phyloP scores from a whole-genome alignment of 495 filamentous ascomycete species.

The Aspergillus nanangensis region DNA sequence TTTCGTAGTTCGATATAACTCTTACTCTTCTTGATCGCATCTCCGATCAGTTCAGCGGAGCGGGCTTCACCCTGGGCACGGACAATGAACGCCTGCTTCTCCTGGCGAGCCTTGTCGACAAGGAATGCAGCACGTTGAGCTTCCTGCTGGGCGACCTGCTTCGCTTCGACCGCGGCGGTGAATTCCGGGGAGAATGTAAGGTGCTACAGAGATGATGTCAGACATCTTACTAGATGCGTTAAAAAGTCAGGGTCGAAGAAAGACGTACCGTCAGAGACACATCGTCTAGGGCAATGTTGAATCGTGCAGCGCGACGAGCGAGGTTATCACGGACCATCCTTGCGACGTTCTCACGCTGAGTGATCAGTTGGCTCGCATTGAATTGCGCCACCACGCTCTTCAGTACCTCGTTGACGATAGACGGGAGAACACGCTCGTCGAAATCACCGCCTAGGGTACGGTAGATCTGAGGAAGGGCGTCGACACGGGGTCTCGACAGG shows the following conservation, averaged over 20 bases:
- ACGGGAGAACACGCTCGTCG: constrained; percentile 93
- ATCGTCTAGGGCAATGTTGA: constrained; percentile 97
- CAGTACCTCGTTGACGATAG: constrained; percentile 96
- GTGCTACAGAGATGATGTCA: constrained; percentile 55
- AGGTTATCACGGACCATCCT: constrained; percentile 89
- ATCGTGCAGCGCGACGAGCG: constrained; percentile 81
- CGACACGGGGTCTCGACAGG: constrained; percentile 81
- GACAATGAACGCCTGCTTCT: constrained; percentile 99
- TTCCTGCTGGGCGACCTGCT: constrained; percentile 98
- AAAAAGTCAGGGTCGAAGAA: background rate
- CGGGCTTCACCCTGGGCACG: constrained; percentile 98
- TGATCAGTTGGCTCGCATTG: constrained; percentile 97
- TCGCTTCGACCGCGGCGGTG: constrained; percentile 96
- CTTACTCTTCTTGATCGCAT: constrained; percentile 98
- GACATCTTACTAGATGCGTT: background rate
- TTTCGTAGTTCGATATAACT: constrained; percentile 94
- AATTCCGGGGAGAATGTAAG: constrained; percentile 99
- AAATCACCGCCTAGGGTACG: constrained; percentile 93
- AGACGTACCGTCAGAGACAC: constrained; percentile 85
- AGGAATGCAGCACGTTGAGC: constrained; percentile 96
- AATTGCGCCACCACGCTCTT: constrained; percentile 99
- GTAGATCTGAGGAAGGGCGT: constrained; percentile 92
- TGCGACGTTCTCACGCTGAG: constrained; percentile 94
- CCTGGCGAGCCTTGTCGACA: constrained; percentile 97
- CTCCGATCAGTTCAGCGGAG: constrained; percentile 95